Evolutionary conservation across 2,329 filamentous ascomycete genomes (phyloP), one percentile per base, ranked within the genome.

Genomic region (Bertia moriformis): DNA sequence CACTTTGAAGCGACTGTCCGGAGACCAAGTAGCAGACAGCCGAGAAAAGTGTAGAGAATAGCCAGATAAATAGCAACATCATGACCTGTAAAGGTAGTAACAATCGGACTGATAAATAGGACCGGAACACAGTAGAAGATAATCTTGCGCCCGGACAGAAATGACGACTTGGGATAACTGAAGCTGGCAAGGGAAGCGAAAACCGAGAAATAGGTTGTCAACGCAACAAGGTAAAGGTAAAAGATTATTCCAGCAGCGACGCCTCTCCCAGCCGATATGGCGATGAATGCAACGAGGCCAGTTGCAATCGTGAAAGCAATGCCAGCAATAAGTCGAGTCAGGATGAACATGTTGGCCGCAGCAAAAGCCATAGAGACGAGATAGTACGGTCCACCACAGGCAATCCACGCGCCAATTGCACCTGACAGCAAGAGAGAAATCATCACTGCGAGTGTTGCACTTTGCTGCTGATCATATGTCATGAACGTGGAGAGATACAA

Each of bases 381-480:
- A 43, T 73, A 73, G 49, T 72, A 73, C 18, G 65, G 67, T 3
- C 69, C 69, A 32, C 68, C 69, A 24, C 65, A 67, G 14, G 66
- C 65, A 37, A 73, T 70, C 69, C 67, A 72, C 2, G 68, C 69
- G 33, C 68, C 69, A 32, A 71, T 65, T 3, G 63, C 69, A 38
- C 69, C 69, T 14, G 65, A 70, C 22, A 73, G 53, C 14, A 73
- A 48, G 7, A 72, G 53, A 1, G 67, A 67, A 3, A 66, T 62
- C 64, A 73, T 67, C 33, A 73, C 50, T 2, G 66, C 69, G 30
- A 62, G 56, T 0, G 68, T 71, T 2, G 68, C 69, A 48, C 63
- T 67, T 38, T 60, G 55, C 40, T 62, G 59, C 40, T 70, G 58
- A 5, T 56, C 51, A 10, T 51, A 45, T 1, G 36, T 36, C 69